phyloP scores from a whole-genome alignment of 768 basidiomycete species.

The Phanerochaete sordida region DNA sequence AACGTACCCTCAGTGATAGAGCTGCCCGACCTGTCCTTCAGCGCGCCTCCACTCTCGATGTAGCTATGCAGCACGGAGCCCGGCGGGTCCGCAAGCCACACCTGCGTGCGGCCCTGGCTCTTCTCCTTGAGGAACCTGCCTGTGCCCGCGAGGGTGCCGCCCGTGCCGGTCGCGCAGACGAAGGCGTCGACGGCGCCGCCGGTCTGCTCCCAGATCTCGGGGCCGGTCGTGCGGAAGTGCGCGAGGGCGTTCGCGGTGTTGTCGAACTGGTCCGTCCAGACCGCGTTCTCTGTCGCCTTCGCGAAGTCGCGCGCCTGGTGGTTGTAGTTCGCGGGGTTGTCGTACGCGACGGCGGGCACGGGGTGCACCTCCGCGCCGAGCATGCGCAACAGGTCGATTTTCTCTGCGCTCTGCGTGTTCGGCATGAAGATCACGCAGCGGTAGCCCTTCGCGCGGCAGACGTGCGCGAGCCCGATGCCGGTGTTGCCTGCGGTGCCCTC shows the following conservation, averaged over 20 bases:
- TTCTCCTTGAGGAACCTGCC: slow-evolving; percentile 83
- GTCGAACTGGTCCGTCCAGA: slow-evolving; percentile 99
- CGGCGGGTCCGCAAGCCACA: slow-evolving; percentile 96
- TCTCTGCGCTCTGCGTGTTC: slow-evolving; percentile 95
- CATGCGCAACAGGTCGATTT: slow-evolving; percentile 96
- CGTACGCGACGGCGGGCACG: slow-evolving; percentile 95
- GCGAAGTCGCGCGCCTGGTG: slow-evolving; percentile 95
- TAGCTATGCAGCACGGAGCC: slow-evolving; percentile 90
- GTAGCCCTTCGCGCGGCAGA: slow-evolving; percentile 90
- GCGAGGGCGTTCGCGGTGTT: slow-evolving; percentile 88
- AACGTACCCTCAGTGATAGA: slow-evolving; percentile 85
- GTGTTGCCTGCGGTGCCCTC: slow-evolving; percentile 99
- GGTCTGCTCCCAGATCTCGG: slow-evolving; percentile 95
- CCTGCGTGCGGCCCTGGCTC: slow-evolving; percentile 72
- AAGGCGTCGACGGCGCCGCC: slow-evolving; percentile 82
- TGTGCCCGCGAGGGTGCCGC: slow-evolving; percentile 90
- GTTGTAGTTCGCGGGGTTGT: slow-evolving; percentile 95
- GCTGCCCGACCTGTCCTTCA: slow-evolving; percentile 75
- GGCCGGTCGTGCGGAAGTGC: slow-evolving; percentile 90
- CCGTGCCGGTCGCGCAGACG: slow-evolving; percentile 92
- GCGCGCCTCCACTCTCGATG: slow-evolving; percentile 72
- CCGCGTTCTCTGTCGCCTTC: slow-evolving; percentile 64
- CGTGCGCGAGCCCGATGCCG: slow-evolving; percentile 92
- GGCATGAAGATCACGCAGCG: slow-evolving; percentile 99
- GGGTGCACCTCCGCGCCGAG: slow-evolving; percentile 95